phyloP scores from a whole-genome alignment of 1,284 basidiomycete species.

The Ganoderma multipileum region DNA sequence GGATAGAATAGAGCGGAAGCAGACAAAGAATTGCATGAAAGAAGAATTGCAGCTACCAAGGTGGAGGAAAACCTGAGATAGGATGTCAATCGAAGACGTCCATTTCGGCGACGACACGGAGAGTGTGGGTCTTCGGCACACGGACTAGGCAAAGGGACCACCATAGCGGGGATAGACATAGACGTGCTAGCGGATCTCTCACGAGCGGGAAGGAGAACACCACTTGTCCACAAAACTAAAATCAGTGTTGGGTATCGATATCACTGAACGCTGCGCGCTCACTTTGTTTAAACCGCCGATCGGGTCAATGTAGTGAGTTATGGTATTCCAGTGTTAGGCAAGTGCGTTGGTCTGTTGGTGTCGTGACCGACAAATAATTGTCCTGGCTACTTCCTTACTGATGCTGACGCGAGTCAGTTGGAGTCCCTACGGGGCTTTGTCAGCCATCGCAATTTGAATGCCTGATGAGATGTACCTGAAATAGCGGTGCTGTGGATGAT shows the following conservation, averaged over 20 bases:
- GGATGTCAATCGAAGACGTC: slow-evolving; percentile 3
- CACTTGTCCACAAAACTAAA: neutral
- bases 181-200: neutral
- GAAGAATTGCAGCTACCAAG: neutral
- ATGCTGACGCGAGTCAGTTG: neutral
- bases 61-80: neutral
- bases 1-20: neutral
- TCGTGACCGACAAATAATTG: neutral
- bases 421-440: neutral
- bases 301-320: neutral
- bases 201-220: neutral
- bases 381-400: neutral
- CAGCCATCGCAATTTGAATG: neutral
- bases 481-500: neutral
- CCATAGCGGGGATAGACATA: neutral
- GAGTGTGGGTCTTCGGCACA: neutral
- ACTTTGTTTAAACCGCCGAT: neutral
- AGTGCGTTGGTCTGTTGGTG: neutral
- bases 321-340: neutral
- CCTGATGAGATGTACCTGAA: neutral
- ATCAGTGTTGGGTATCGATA: neutral
- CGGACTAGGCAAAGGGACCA: neutral
- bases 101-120: slow-evolving; percentile 13
- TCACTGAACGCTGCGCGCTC: neutral
- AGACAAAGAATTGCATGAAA: neutral